Conservation (phyloP, 139 green algal species). For the Nannochloris sp. region DNA sequence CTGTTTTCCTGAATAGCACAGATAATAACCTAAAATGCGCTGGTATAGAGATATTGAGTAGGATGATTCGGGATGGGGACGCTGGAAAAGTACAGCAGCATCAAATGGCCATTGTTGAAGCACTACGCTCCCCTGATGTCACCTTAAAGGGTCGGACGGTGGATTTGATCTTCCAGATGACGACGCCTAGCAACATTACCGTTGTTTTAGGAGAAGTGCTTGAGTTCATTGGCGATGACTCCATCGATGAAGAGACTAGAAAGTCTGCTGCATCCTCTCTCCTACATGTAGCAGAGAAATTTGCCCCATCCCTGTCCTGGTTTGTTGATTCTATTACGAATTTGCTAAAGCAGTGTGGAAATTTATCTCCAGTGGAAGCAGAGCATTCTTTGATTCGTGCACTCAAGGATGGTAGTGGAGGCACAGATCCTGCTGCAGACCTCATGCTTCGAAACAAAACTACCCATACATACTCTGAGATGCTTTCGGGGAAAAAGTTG, state of each 20-base stretch:
- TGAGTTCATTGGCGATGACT: slow-evolving; percentile 52
- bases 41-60: slow-evolving; percentile 74
- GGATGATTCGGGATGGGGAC: slow-evolving; percentile 62
- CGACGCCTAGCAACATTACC: slow-evolving; percentile 84
- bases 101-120: slow-evolving; percentile 94
- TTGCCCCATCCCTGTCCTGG: slow-evolving; percentile 75
- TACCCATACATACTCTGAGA: slow-evolving; percentile 46
- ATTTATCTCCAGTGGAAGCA: neutral
- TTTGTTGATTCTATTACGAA: slow-evolving; percentile 82
- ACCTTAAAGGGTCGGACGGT: slow-evolving; percentile 91
- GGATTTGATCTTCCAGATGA: slow-evolving; percentile 94
- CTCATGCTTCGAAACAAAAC: slow-evolving; percentile 34
- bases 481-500: slow-evolving; percentile 58
- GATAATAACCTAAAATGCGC: slow-evolving; percentile 79
- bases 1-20: slow-evolving; percentile 61
- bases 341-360: slow-evolving; percentile 21
- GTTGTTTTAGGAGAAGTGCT: slow-evolving; percentile 89
- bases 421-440: slow-evolving; percentile 31
- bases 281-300: slow-evolving; percentile 73
- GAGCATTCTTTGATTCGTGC: slow-evolving; percentile 74
- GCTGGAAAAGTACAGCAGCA: slow-evolving; percentile 52
- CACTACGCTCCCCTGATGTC: slow-evolving; percentile 89
- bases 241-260: slow-evolving; percentile 46
- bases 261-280: slow-evolving; percentile 36
- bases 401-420: slow-evolving; percentile 74